A percentile compares a stretch with the other conserved stretches of the same genome.
Conservation (phyloP, 306 rosid genomes). For the Ammopiptanthus mongolicus region DNA sequence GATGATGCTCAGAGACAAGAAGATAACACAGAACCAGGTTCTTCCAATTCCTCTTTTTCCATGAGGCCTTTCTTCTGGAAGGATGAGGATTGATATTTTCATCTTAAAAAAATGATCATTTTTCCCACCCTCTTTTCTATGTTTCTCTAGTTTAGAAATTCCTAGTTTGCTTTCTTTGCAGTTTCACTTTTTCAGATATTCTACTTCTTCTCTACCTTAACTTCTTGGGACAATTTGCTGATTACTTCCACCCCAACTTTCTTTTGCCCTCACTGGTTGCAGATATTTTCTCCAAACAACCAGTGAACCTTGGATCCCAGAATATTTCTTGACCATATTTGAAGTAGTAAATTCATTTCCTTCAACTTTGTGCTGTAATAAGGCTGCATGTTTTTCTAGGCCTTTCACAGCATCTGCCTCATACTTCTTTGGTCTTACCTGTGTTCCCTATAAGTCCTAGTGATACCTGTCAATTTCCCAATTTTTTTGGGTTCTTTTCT, state of each 20-base stretch:
- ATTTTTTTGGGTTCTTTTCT: neutral
- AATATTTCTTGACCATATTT: conserved; percentile 1
- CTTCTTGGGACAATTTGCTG: neutral
- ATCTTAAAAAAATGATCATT: neutral
- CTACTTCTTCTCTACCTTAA: neutral
- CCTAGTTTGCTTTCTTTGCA: neutral
- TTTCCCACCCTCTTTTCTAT: neutral
- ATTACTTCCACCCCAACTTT: neutral
- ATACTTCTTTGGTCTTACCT: neutral
- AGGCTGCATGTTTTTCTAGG: conserved; percentile 41
- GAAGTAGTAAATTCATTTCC: conserved; percentile 8
- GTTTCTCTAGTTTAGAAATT: neutral
- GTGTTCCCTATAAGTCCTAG: neutral
- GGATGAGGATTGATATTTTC: conserved; percentile 41
- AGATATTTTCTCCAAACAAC: conserved; percentile 39
- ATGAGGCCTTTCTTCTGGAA: conserved; percentile 54
- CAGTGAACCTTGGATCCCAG: conserved; percentile 29
- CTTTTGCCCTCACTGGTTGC: conserved; percentile 33
- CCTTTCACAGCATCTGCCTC: conserved; percentile 29
- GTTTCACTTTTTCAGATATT: neutral
- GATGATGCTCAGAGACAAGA: conserved; percentile 37
- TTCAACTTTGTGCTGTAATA: conserved; percentile 21
- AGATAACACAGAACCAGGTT: conserved; percentile 28
- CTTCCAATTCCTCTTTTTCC: conserved; percentile 38
- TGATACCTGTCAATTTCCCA: neutral